phyloP scores from a whole-genome alignment of 805 yeast species.

The Spathaspora gorwiae region DNA sequence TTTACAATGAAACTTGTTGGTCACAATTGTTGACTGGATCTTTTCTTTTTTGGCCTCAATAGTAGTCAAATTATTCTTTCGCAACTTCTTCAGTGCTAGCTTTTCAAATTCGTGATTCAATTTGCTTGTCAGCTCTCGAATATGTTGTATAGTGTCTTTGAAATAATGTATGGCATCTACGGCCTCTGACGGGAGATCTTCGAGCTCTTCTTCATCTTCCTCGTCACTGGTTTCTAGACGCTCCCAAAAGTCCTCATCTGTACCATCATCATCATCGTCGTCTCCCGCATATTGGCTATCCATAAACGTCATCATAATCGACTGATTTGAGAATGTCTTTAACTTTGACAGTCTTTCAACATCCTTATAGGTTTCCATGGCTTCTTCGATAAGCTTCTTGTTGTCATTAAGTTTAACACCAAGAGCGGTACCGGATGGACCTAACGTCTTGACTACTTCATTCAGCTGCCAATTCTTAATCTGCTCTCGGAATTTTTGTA shows the following conservation, averaged over 20 bases:
- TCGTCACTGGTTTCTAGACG: constrained; percentile 4
- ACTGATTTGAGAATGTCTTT: constrained; percentile 42
- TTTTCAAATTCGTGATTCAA: constrained; percentile 40
- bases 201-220: constrained; percentile 25
- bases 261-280: constrained; percentile 8
- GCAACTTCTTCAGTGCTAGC: constrained; percentile 32
- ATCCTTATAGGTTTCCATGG: constrained; percentile 43
- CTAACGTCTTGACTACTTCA: constrained; percentile 24
- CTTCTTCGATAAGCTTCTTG: constrained; percentile 38
- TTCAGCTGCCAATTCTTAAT: constrained; percentile 43
- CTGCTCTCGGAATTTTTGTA: constrained; percentile 43
- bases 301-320: constrained; percentile 40
- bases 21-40: constrained; percentile 25
- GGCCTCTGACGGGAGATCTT: constrained; percentile 27
- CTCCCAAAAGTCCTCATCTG: constrained; percentile 2
- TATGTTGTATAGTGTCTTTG: constrained; percentile 24
- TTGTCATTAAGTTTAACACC: constrained; percentile 29
- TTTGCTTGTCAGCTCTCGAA: constrained; percentile 30
- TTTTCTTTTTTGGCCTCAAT: constrained; percentile 40
- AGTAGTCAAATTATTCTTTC: constrained; percentile 31
- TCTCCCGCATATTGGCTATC: constrained; percentile 12
- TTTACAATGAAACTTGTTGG: constrained; percentile 35
- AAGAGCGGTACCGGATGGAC: constrained; percentile 9
- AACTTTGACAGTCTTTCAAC: constrained; percentile 40
- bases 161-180: constrained; percentile 31